Evolutionary conservation across 2,329 filamentous ascomycete genomes (phyloP).

Genomic region (Cryphonectria naterciae): DNA sequence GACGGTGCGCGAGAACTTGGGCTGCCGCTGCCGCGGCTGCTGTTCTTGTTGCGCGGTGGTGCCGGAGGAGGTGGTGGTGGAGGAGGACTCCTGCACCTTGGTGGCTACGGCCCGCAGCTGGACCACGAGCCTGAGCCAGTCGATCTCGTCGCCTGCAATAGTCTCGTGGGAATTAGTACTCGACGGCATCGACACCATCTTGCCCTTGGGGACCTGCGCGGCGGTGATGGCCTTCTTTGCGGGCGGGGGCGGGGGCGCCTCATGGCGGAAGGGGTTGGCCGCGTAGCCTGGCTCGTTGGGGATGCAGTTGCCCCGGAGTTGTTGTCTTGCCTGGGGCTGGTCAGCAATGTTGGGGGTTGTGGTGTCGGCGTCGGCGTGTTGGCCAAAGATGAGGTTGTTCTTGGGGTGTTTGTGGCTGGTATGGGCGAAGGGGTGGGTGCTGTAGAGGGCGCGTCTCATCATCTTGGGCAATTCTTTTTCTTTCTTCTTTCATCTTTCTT

Average conservation of each 20-base stretch:
- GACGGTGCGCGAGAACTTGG: not conserved
- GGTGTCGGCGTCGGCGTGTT: not conserved
- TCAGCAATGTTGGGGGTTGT: not conserved
- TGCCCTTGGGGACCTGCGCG: not conserved
- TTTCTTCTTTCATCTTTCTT: not conserved
- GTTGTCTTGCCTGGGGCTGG: not conserved
- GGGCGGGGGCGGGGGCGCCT: not conserved
- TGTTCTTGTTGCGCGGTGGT: too few species aligned
- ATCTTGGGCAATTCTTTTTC: not conserved
- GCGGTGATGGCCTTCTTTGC: not conserved
- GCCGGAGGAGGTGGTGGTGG: too few species aligned
- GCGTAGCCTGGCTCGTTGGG: not conserved
- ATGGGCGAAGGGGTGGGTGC: not conserved
- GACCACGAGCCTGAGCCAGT: not conserved
- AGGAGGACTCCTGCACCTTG: too few species aligned
- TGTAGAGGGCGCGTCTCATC: not conserved
- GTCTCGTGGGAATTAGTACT: not conserved
- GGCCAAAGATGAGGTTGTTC: not conserved
- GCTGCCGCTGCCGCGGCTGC: too few species aligned
- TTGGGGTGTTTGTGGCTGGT: not conserved
- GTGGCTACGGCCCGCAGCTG: too few species aligned
- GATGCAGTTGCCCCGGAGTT: not conserved
- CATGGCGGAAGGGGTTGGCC: constrained; percentile 4
- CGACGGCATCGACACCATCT: not conserved
- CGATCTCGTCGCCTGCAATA: not conserved